Evolutionary conservation across 257 asterid genomes (phyloP), one percentile per base, ranked within the genome.

Genomic region (Anisodus acutangulus): DNA sequence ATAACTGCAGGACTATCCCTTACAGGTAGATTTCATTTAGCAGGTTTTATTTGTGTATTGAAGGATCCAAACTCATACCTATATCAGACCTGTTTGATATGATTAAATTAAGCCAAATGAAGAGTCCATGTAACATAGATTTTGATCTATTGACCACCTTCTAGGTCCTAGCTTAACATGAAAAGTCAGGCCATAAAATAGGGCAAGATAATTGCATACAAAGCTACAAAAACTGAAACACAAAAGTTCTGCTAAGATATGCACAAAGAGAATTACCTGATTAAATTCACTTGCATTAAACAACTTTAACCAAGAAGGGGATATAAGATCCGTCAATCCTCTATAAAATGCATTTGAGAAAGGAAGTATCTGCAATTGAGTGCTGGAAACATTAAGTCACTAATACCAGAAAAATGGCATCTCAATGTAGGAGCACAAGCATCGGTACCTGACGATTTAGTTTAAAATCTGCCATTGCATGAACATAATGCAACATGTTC

Each of bases 381-480:
- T 60, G 82, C 68, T 58, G 69, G 54, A 85, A 87, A 68, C 71
- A 60, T 85, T 90, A 78, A 90, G 83, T 66, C 22, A 88, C 86
- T 26, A 81, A 84, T 72, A 87, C 85, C 83, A 89, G 82, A 67
- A 85, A 47, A 62, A 81, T 74, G 57, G 69, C 55, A 62, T 79
- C 59, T 47, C 58, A 45, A 71, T 78, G 79, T 67, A 78, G 67
- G 74, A 85, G 81, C 63, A 53, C 58, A 78, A 84, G 87, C 80
- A 16, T 45, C 76, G 78, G 22, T 84, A 96, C 99, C 98, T 94
- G 98, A 67, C 98, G 88, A 92, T 96, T 96, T 86, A 96, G 97
- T 88, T 96, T 96, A 91, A 91, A 93, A 88, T 94, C 99, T 41
- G 99, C 99, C 90, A 96, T 92, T 84, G 95, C 97, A 93, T 96